Percentiles rank a stretch among this genome's conserved stretches.
These are phyloP conservation scores for Vitis hybrid DNA, from an alignment of 177 flowering plant genomes.

Conservation along the genomic window DNA sequence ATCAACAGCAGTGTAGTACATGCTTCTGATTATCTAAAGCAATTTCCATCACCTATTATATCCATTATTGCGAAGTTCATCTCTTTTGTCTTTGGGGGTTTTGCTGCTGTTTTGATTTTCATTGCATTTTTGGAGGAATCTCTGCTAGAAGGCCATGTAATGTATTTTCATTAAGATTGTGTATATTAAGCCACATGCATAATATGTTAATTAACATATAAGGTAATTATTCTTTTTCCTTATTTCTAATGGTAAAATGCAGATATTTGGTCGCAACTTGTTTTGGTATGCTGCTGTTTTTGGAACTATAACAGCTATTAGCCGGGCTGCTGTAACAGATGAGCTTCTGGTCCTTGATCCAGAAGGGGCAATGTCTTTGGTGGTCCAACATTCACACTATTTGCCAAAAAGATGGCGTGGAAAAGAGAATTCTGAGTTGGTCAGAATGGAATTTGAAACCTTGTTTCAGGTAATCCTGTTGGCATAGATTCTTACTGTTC, in stretches of 20 bases:
- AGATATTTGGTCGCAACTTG: conserved; percentile 96
- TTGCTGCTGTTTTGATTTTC: conserved; percentile 90
- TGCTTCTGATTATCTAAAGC: conserved; percentile 86
- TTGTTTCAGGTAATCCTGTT: conserved; percentile 74
- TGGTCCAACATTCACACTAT: conserved; percentile 88
- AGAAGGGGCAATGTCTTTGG: conserved; percentile 84
- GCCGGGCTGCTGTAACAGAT: conserved; percentile 80
- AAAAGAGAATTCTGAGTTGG: conserved; percentile 76
- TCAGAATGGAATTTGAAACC: conserved; percentile 86
- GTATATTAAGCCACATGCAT: not conserved
- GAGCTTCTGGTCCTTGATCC: conserved; percentile 92
- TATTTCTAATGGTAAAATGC: conserved; percentile 20
- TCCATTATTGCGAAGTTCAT: conserved; percentile 85
- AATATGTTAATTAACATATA: not conserved
- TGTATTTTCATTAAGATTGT: not conserved
- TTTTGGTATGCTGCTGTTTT: conserved; percentile 98
- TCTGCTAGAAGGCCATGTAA: conserved; percentile 98
- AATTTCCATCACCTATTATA: conserved; percentile 90
- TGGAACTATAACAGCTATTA: conserved; percentile 91
- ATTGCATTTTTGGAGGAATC: conserved; percentile 97
- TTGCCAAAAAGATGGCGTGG: conserved; percentile 99
- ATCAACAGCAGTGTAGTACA: conserved; percentile 76
- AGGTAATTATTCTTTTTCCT: not conserved
- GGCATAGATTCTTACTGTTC: too few relatives aligned
- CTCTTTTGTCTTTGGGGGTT: conserved; percentile 93